Percentiles rank a stretch among this genome's conserved stretches.
Conservation (phyloP, 164 flowering plant species). For the Warburgia ugandensis region DNA sequence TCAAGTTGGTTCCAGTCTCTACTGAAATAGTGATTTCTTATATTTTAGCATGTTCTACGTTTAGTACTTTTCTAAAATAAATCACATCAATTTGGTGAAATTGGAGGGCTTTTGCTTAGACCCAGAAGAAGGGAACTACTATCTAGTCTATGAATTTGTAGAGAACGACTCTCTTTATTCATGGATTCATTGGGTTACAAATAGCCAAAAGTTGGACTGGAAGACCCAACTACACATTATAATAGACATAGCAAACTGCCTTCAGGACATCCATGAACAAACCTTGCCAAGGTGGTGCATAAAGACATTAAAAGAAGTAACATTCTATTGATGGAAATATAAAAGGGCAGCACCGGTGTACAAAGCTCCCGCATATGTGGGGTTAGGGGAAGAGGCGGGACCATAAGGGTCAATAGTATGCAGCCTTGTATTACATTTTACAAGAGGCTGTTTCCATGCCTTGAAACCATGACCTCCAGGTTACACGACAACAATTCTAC, state of each 20-base stretch:
- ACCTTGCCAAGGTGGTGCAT: constrained; percentile 78
- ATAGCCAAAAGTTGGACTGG: constrained; percentile 46
- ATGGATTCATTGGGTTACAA: constrained; percentile 46
- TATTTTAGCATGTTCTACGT: no score
- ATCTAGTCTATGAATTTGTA: constrained; percentile 65
- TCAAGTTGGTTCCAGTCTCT: no score
- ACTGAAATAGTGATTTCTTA: no score
- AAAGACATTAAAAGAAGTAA: constrained; percentile 88
- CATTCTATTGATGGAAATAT: no score
- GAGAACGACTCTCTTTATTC: constrained; percentile 82
- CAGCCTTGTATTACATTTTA: no score
- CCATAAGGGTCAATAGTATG: no score
- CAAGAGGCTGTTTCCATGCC: no score
- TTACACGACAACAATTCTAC: no score
- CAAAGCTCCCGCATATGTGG: no score
- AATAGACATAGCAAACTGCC: constrained; percentile 77
- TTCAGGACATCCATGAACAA: constrained; percentile 89
- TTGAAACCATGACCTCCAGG: no score
- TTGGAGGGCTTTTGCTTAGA: constrained; percentile 87
- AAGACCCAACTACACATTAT: constrained; percentile 63
- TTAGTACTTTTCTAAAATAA: constrained; percentile 36
- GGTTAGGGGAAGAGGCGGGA: no score
- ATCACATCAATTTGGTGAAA: constrained; percentile 83
- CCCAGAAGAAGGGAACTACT: constrained; percentile 62
- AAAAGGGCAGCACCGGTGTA: no score